phyloP scores from a whole-genome alignment of 2,329 filamentous ascomycete species.

The Fusarium mundagurra region DNA sequence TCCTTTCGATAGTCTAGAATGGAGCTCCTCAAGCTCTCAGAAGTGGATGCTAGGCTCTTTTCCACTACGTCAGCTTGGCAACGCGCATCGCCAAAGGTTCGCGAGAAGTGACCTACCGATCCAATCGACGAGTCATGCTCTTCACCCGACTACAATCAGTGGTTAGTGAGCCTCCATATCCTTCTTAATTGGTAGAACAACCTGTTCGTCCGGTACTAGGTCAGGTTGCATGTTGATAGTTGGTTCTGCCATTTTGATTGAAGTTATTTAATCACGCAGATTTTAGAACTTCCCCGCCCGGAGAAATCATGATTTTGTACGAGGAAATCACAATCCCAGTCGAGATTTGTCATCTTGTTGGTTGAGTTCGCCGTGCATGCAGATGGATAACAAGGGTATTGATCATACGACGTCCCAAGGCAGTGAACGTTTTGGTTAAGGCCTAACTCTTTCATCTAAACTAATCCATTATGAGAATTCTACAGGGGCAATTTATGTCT shows the following conservation, averaged over 20 bases:
- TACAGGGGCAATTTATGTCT: fast-evolving
- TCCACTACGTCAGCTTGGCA: neutral
- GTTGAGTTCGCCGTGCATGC: neutral
- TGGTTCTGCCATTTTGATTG: neutral
- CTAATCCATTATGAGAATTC: neutral
- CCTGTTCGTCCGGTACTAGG: conserved; percentile 19
- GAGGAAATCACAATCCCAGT: neutral
- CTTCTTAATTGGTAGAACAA: neutral
- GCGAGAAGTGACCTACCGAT: neutral
- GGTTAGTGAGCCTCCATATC: neutral
- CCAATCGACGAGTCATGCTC: conserved; percentile 2
- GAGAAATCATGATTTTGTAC: neutral
- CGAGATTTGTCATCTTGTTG: conserved; percentile 7
- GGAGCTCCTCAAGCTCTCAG: conserved; percentile 26
- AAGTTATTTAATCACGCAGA: neutral
- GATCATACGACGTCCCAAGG: conserved; percentile 3
- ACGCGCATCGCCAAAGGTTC: fast-evolving
- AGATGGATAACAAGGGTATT: neutral
- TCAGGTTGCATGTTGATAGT: neutral
- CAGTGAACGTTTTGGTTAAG: neutral
- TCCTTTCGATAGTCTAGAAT: conserved; percentile 31
- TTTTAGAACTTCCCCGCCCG: neutral
- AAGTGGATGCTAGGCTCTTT: conserved; percentile 19
- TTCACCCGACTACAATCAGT: neutral
- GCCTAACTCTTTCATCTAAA: too few relatives aligned